Evolutionary conservation across 2,329 filamentous ascomycete species (phyloP).

Genomic region (Phyllosticta capitalensis): DNA sequence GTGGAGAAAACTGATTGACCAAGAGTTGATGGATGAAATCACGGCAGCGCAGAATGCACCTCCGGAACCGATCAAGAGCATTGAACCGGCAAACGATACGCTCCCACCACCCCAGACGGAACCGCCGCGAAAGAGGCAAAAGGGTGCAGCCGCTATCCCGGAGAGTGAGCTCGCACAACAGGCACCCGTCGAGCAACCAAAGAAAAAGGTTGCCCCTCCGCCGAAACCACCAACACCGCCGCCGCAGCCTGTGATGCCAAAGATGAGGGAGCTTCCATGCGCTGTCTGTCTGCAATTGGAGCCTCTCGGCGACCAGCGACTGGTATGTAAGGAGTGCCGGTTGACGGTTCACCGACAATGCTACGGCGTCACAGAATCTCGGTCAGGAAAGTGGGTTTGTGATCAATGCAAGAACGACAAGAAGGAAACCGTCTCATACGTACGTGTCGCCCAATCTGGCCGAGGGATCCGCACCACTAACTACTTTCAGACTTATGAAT

Average conservation of each 20-base stretch:
- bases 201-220: constrained; percentile 46
- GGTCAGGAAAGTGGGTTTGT: constrained; percentile 79
- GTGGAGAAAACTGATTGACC: constrained; percentile 82
- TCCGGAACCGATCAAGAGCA: constrained; percentile 14
- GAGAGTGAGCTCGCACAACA: constrained; percentile 42
- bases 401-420: constrained; percentile 95
- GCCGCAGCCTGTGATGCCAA: constrained; percentile 64
- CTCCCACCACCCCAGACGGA: constrained; percentile 26
- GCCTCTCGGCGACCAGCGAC: constrained; percentile 44
- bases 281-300: constrained; percentile 72
- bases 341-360: constrained; percentile 86
- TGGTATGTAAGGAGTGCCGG: constrained; percentile 78
- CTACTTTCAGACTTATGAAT: constrained; percentile 65
- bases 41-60: constrained; percentile 26
- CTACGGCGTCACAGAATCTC: constrained; percentile 71
- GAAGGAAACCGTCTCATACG: constrained; percentile 83
- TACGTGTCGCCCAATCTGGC: constrained; percentile 34
- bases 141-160: constrained; percentile 28
- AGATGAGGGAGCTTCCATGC: constrained; percentile 70
- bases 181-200: constrained; percentile 37
- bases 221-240: constrained; percentile 44
- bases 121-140: constrained; percentile 52
- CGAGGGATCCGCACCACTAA: constrained; percentile 14
- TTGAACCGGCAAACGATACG: constrained; percentile 17
- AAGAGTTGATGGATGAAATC: constrained; percentile 73